Evolutionary conservation across 2,329 filamentous ascomycete genomes (phyloP), one percentile per base, ranked within the genome.

Genomic region (Claviceps purpurea): DNA sequence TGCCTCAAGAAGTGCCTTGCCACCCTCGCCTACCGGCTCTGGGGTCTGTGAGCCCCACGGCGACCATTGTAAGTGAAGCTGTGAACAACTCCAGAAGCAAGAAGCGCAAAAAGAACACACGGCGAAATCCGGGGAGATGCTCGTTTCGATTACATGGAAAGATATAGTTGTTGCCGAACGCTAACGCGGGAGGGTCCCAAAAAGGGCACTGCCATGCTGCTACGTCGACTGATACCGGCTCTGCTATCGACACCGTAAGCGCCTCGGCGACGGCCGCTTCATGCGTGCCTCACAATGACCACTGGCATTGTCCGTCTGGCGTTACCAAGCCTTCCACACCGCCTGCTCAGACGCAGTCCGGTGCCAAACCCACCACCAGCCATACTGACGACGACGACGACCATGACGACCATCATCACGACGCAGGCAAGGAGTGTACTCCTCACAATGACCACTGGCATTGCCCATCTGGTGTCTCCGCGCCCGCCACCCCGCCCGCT

Each of bases 1-100:
- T 5, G 44, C 50, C 26, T 26, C 39, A 10, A 42, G 43, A 37
- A 49, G 50, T 40, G 49, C 48, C n/a, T 34, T 57, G 51, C 55
- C 54, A 8, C 58, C 56, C 24, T 59, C 58, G 24, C 58, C 57
- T 3, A 58, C 56, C 0, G 52, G 51, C 4, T 57, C 55, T 8
- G 52, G 55, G 37, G 26, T 47, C 39, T 59, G 57, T 51, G 51
- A 54, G 44, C 53, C 53, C 3, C 55, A 57, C 34, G 55, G 51
- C 14, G 53, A 55, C 30, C 51, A 56, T 53, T 57, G 56, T 57
- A 52, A 24, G 49, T 39, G 49, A 50, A 38, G 13, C n/a, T 40
- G 18, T 38, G 11, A 11, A 10, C 30, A 11, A 34, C 30, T 11
- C 10, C 30, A 11, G 26, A 34, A 34, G 30, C 30, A 4, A 10